Conservation (phyloP, 2,329 filamentous ascomycete species). For the Ilyonectria robusta region DNA sequence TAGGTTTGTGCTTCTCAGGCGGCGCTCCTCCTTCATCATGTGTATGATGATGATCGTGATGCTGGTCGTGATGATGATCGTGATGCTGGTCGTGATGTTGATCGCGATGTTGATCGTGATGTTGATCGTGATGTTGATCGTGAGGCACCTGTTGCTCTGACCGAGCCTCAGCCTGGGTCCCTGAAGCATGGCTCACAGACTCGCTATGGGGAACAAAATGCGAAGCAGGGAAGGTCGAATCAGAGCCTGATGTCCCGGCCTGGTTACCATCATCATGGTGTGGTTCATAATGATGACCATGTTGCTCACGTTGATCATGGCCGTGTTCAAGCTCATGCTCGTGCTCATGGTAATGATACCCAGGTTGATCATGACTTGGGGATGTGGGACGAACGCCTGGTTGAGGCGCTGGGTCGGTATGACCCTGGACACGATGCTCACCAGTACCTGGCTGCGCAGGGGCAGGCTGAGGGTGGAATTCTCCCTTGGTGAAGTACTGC, state of each 20-base stretch:
- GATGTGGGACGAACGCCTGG: slow-evolving; percentile 38
- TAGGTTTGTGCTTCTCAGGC: slow-evolving; percentile 40
- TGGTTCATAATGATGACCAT: slow-evolving; percentile 37
- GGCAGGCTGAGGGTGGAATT: slow-evolving; percentile 55
- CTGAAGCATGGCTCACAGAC: slow-evolving; percentile 57
- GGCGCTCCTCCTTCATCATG: slow-evolving; percentile 33
- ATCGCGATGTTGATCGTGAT: slow-evolving; percentile 27
- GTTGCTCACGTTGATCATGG: slow-evolving; percentile 32
- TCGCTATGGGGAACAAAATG: slow-evolving; percentile 48
- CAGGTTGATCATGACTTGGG: slow-evolving; percentile 30
- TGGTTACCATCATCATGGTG: slow-evolving; percentile 26
- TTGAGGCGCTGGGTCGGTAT: slow-evolving; percentile 39
- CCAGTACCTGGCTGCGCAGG: slow-evolving; percentile 37
- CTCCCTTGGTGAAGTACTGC: slow-evolving; percentile 69
- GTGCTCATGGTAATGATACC: slow-evolving; percentile 23
- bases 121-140: slow-evolving; percentile 31
- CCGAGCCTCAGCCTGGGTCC: slow-evolving; percentile 64
- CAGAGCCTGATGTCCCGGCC: slow-evolving; percentile 35
- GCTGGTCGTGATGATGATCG: slow-evolving; percentile 17
- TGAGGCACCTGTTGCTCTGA: slow-evolving; percentile 52
- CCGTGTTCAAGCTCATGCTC: slow-evolving; percentile 28
- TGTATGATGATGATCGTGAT: slow-evolving; percentile 34
- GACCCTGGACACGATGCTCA: slow-evolving; percentile 45
- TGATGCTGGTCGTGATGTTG: slow-evolving; percentile 31
- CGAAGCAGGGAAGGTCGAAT: slow-evolving; percentile 37